Evolutionary conservation across 2,329 filamentous ascomycete species (phyloP), one percentile per base, ranked within the genome.

Genomic region (Lanzia echinophila): DNA sequence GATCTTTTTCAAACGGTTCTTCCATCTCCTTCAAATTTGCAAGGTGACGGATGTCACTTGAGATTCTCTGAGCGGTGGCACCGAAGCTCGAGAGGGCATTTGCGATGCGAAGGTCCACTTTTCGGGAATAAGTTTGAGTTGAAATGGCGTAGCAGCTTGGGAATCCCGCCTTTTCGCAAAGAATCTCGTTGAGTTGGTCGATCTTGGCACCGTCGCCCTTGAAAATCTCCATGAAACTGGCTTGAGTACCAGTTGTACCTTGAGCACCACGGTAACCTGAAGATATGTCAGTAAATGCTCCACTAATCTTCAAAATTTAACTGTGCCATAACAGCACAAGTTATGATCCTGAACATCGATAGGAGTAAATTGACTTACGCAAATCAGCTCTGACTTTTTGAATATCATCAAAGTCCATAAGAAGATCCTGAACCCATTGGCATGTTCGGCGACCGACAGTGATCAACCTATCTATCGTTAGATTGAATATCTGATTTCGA

Each of bases 71-170:
- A 47, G 83, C 87, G 0, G 88, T 89, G n/a, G 88, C 79, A 22
- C 88, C 90, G 49, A 96, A 83, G 1, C 83, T 88, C 32, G 80
- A 78, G 33, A 96, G 75, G n/a, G 87, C 88, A 66, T 94, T 91
- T 63, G 84, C 79, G n/a, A 96, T 76, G 54, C 85, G 77, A 39
- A 88, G 76, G 67, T 96, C 90, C 52, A 96, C 84, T 72, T 94
- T 94, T 58, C 89, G 81, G 4, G 86, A 84, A 72, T 88, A 88
- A 6, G 84, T 88, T 67, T 88, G 85, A 24, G 79, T 79, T 32
- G 82, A 83, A n/a, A 67, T 65, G 13, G 52, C 46, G 58, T 79
- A 80, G 63, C 69, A 73, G 24, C 56, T 64, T 0, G 73, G 68
- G 68, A 83, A 83, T n/a, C 75, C 78, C 34, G 72, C 68, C 66